Percentiles rank a stretch among this genome's conserved stretches.
phyloP scores from a whole-genome alignment of 192 early-diverging fungal species.

The Geranomyces michiganensis region DNA sequence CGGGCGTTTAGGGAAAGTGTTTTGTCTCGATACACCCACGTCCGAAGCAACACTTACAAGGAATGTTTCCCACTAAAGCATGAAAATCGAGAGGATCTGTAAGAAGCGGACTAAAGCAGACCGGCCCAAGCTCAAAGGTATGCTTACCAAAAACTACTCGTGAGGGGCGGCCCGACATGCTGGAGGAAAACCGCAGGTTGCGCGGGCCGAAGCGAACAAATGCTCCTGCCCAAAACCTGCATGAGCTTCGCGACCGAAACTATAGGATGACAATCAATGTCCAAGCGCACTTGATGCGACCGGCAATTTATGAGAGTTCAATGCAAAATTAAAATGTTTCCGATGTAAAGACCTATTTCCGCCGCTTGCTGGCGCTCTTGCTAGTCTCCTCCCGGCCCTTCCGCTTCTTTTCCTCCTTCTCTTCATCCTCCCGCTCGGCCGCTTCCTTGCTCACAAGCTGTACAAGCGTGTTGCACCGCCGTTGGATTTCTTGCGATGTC shows the following conservation, averaged over 20 bases:
- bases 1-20: neutral
- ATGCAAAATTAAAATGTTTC: too few relatives aligned
- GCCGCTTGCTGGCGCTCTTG: constrained; percentile 9
- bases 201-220: too few relatives aligned
- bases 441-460: constrained; percentile 63
- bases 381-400: neutral
- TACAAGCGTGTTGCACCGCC: constrained; percentile 85
- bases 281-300: too few relatives aligned
- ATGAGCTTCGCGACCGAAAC: too few relatives aligned
- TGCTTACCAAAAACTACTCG: constrained; percentile 44
- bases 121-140: neutral
- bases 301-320: too few relatives aligned
- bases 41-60: constrained; percentile 28
- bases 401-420: constrained; percentile 21
- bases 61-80: constrained; percentile 50
- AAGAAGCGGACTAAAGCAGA: neutral
- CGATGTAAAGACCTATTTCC: constrained; percentile 5
- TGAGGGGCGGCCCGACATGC: constrained; percentile 22
- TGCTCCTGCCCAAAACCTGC: too few relatives aligned
- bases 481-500: constrained; percentile 78
- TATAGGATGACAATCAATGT: too few relatives aligned
- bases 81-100: neutral
- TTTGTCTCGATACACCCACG: neutral
- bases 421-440: constrained; percentile 26
- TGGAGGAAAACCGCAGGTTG: too few relatives aligned